Base-by-base conservation (phyloP, 352 stramenopile species). In the Pythium brassicae region DNA sequence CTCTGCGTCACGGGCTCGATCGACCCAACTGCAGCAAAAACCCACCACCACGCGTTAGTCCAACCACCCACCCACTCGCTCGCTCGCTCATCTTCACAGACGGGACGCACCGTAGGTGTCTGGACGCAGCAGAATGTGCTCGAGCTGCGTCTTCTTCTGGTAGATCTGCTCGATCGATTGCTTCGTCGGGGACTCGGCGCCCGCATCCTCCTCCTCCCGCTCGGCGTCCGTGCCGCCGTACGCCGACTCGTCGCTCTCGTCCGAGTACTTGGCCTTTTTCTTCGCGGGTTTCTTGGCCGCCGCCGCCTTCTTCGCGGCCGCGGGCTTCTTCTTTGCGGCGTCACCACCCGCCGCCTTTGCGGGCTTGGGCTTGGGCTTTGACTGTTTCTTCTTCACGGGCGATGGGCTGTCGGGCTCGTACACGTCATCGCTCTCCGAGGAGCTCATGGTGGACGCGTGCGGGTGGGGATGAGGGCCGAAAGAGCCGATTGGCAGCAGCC, bases 71-170 rank as follows among this genome's bases (percentile, higher is more conserved):
- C n/a, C n/a, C n/a, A 35, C 29, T 53, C 20, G 27, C 49, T 4
- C 6, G 17, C 20, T 12, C 23, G 2, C 26, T 34, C 7, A 50
- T 44, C 5, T 1, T n/a, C 29, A 35, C 29, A 35, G 29, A 35
- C 29, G 29, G 9, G 29, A 79, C 83, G 52, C 70, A 96, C 89
- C 96, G 63, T 99, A 99, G 46, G 97, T 99, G 65, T 98, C 95
- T 3, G 97, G 96, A 57, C 96, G 93, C 51, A 98, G 82, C 51
- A 99, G 68, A 58, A 99, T 98, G 78, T 99, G 97, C 72, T 99
- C 92, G 25, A 98, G 65, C 63, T 97, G 97, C 53, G 95, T 98
- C 72, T 98, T 98, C 74, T 99, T 98, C 75, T 98, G 94, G 71
- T 99, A 99, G 47, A 96, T 98, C 66, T 95, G 80, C 59, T 95